These are phyloP conservation scores for Fusarium pseudograminearum DNA, from an alignment of 2,329 filamentous ascomycete species.

Conservation along the genomic window DNA sequence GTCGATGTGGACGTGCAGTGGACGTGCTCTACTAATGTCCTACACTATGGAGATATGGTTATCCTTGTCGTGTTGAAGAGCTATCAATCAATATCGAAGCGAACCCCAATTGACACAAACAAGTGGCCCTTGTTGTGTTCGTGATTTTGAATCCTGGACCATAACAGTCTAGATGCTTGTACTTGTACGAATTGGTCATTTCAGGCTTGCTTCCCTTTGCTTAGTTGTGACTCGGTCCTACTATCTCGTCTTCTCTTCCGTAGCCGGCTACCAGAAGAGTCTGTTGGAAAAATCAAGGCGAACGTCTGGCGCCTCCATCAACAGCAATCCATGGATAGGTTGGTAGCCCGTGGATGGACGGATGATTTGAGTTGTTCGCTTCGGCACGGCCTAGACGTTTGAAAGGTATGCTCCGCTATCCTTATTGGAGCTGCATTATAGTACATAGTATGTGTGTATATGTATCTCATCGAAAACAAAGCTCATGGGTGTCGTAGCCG, in stretches of 20 bases:
- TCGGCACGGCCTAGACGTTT: conserved; percentile 25
- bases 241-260: conserved; percentile 19
- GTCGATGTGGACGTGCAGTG: conserved; percentile 29
- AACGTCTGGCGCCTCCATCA: conserved; percentile 34
- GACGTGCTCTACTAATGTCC: conserved; percentile 29
- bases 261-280: conserved; percentile 20
- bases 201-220: conserved; percentile 28
- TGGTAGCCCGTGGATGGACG: conserved; percentile 10
- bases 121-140: conserved; percentile 28
- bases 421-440: conserved; percentile 17
- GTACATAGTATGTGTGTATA: background rate
- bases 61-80: conserved; percentile 35
- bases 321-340: conserved; percentile 25
- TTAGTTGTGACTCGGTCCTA: conserved; percentile 30
- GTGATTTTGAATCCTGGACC: conserved; percentile 28
- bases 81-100: conserved; percentile 22
- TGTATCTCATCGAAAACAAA: conserved; percentile 16
- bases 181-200: conserved; percentile 35
- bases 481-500: conserved; percentile 28
- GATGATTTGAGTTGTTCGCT: conserved; percentile 29
- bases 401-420: conserved; percentile 12
- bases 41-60: conserved; percentile 13
- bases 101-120: conserved; percentile 25
- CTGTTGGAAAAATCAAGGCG: conserved; percentile 19
- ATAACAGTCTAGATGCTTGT: conserved; percentile 16